Conservation (phyloP, 306 rosid genomes). For the Echinosophora koreensis region DNA sequence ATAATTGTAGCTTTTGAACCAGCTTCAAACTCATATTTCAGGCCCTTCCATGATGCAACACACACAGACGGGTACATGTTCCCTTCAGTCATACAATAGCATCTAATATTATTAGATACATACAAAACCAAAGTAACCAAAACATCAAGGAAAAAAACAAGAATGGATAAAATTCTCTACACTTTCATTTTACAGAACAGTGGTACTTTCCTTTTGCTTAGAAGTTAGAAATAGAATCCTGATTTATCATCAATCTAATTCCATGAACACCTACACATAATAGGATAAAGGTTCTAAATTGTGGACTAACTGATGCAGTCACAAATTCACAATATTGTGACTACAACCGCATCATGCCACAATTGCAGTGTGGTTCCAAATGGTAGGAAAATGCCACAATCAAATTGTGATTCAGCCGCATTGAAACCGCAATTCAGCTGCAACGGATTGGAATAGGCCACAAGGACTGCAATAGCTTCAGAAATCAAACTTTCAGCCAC, state of each 20-base stretch:
- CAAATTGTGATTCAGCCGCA: no score
- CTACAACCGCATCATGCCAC: background rate
- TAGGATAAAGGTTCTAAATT: no score
- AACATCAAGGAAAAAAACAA: background rate
- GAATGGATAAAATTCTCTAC: background rate
- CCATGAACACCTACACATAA: background rate
- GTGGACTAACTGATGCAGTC: no score
- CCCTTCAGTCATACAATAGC: slow-evolving; percentile 55
- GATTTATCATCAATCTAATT: background rate
- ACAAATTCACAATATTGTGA: no score
- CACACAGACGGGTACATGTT: slow-evolving; percentile 71
- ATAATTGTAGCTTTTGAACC: slow-evolving; percentile 68
- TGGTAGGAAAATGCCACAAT: no score
- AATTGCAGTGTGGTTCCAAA: no score
- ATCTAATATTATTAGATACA: slow-evolving; percentile 34
- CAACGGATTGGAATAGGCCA: no score
- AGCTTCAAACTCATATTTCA: slow-evolving; percentile 68
- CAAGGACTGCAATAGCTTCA: no score
- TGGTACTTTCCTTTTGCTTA: background rate
- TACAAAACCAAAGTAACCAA: slow-evolving; percentile 1
- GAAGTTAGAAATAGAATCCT: background rate
- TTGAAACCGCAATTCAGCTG: no score
- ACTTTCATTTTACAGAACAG: background rate
- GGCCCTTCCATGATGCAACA: slow-evolving; percentile 80
- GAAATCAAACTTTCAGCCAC: no score